Conservation (phyloP, 192 early-diverging fungal genomes). For the Obelidium mucronatum region DNA sequence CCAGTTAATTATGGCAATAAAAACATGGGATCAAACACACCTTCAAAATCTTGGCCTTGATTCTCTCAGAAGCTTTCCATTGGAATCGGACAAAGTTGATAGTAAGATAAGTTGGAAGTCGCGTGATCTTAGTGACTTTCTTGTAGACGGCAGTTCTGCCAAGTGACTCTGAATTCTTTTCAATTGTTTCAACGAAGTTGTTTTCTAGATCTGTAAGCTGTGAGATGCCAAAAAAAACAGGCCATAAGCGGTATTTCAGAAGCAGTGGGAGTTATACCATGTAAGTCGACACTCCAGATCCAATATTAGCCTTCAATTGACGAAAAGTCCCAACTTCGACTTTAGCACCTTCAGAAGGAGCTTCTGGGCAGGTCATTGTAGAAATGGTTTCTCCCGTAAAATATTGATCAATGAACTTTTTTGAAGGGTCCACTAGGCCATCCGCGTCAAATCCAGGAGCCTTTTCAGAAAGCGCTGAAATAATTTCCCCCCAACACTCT, state of each 20-base stretch:
- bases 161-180: conserved; percentile 88
- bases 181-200: conserved; percentile 79
- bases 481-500: conserved; percentile 93
- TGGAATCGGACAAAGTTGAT: conserved; percentile 94
- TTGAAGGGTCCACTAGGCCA: conserved; percentile 43
- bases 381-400: conserved; percentile 71
- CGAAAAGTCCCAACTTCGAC: conserved; percentile 74
- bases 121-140: conserved; percentile 75
- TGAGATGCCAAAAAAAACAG: conserved; percentile 42
- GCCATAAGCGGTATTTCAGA: too few relatives aligned
- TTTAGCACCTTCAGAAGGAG: conserved; percentile 72
- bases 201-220: conserved; percentile 29
- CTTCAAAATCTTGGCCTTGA: conserved; percentile 93
- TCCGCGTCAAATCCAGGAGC: conserved; percentile 54
- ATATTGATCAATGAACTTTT: conserved; percentile 79
- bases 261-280: conserved; percentile 81
- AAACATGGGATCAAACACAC: conserved; percentile 29
- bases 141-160: conserved; percentile 82
- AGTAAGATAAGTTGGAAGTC: conserved; percentile 89
- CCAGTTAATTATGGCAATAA: background rate
- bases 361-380: conserved; percentile 76
- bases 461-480: conserved; percentile 73
- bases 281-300: conserved; percentile 73
- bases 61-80: conserved; percentile 84
- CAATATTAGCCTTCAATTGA: conserved; percentile 76